Evolutionary conservation across 1,284 basidiomycete species (phyloP), one percentile per base, ranked within the genome.

Genomic region (Heterobasidion parviporum): DNA sequence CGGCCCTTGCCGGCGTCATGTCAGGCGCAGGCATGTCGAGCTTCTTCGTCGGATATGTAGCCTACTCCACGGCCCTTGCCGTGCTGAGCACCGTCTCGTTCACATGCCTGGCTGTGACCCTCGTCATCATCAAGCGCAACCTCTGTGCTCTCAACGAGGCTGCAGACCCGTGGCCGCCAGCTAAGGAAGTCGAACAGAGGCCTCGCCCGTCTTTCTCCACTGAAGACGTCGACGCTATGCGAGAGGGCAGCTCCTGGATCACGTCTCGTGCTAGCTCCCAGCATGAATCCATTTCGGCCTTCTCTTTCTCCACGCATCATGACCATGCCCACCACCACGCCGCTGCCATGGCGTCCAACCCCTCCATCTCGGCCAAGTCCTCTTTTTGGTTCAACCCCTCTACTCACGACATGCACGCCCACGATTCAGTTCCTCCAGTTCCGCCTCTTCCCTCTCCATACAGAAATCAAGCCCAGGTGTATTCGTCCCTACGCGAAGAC

Each of bases 201-300:
- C 75, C 77, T 12, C 71, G 82, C 32, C 78, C 78, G 0, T 84
- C 83, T 0, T 84, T 87, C 62, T 74, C 77, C 15, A 82, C 82
- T 1, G 83, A 86, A 60, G 85, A 88, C 53, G 72, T 88, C 54
- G 82, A 87, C 58, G 83, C 72, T 8, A 73, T 87, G 55, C 80
- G 81, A 44, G 85, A 87, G 59, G 83, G 85, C 50, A 80, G 79
- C 55, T 87, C 86, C 15, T 88, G 87, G 86, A 80, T 89, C 57
- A 86, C 86, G 1, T 87, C 85, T 49, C 75, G 79, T 46, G 74
- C 78, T 4, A 76, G 74, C 60, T 72, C 82, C n/a, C 77, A 75
- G 43, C 79, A 72, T 54, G 74, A 77, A 50, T 85, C 83, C 1
- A 68, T 80, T 16, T 87, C 84, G 9, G 76, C 77, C 16, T 87